Conservation (phyloP, 2,329 filamentous ascomycete genomes). For the Fusarium sp. region DNA sequence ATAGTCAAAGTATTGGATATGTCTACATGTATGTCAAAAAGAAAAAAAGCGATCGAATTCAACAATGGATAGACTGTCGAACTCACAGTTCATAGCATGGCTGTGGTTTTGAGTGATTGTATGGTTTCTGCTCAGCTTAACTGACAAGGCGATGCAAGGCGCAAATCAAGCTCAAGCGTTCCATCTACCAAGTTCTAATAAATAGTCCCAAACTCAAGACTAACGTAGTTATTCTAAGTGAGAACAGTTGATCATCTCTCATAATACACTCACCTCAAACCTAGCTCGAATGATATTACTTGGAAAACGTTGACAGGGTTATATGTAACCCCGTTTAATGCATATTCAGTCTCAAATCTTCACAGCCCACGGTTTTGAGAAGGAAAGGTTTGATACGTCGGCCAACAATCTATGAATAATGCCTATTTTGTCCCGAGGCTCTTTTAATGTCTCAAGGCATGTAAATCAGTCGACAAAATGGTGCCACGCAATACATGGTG, state of each 20-base stretch:
- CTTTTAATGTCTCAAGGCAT: constrained; percentile 3
- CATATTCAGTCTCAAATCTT: constrained; percentile 15
- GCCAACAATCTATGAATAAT: constrained; percentile 18
- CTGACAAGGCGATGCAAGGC: neutral
- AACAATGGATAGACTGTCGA: neutral
- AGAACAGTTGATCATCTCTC: neutral
- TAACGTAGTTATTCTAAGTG: neutral
- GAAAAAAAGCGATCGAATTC: constrained; percentile 8
- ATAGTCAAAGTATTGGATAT: neutral
- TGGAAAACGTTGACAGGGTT: neutral
- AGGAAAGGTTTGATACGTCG: neutral
- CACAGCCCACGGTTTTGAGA: neutral
- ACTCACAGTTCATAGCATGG: neutral
- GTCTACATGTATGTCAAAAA: neutral
- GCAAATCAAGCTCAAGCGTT: neutral
- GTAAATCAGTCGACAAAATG: neutral
- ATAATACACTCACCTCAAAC: neutral
- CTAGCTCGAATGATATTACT: neutral
- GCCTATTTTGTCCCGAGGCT: constrained; percentile 16
- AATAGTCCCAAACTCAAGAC: neutral
- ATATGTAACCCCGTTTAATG: constrained; percentile 8
- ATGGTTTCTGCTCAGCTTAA: neutral
- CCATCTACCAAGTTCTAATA: neutral
- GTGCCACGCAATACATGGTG: neutral
- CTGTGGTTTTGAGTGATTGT: neutral